Percentiles rank a stretch among this genome's conserved stretches.
These are phyloP conservation scores for Penicillium sclerotiorum DNA, from an alignment of 2,329 filamentous ascomycete species.

Conservation along the genomic window DNA sequence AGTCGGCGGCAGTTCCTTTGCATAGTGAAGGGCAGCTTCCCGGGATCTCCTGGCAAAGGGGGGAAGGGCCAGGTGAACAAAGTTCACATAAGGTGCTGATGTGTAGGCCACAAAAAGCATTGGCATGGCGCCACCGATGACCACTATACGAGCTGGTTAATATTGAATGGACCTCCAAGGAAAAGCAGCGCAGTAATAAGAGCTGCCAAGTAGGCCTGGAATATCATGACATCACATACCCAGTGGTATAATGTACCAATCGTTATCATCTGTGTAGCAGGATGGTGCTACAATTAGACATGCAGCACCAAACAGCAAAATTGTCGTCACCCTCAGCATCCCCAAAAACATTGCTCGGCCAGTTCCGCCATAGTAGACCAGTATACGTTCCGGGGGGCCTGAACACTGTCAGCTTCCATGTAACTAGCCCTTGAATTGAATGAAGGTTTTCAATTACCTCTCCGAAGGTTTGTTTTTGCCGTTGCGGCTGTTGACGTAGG, in stretches of 20 bases:
- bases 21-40: constrained; percentile 46
- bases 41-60: constrained; percentile 64
- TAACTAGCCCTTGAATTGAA: neutral
- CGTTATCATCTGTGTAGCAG: constrained; percentile 51
- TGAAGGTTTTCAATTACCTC: constrained; percentile 25
- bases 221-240: constrained; percentile 32
- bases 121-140: constrained; percentile 64
- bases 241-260: constrained; percentile 46
- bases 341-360: constrained; percentile 68
- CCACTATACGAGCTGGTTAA: constrained; percentile 46
- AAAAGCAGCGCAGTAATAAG: neutral
- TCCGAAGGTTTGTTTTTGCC: constrained; percentile 29
- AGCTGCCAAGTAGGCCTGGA: neutral
- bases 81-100: constrained; percentile 71
- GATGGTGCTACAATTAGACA: constrained; percentile 64
- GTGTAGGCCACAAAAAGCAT: constrained; percentile 66
- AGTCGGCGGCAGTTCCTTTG: constrained; percentile 46
- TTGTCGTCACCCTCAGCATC: constrained; percentile 69
- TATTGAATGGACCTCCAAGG: neutral
- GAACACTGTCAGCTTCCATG: constrained; percentile 18
- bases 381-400: constrained; percentile 51
- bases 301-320: constrained; percentile 70
- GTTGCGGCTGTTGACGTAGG: constrained; percentile 19
- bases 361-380: constrained; percentile 76
- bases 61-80: constrained; percentile 71